Evolutionary conservation across 305 asterid genomes (phyloP), one percentile per base, ranked within the genome.

Genomic region (Fraxinus greggii): DNA sequence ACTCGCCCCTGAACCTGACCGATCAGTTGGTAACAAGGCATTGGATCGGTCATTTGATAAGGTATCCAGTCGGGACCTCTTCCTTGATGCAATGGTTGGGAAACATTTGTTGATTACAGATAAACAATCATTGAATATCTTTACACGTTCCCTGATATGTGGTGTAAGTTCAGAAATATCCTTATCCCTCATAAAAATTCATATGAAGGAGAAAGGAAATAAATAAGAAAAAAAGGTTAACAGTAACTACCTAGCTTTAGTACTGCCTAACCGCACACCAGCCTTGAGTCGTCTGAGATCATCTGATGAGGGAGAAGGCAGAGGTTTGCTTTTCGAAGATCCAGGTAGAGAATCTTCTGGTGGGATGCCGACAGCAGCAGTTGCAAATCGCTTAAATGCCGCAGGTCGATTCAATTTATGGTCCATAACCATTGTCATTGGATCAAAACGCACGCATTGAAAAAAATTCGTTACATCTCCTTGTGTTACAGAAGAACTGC

Each of bases 401-500:
- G 89, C 85, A 33, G 90, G 90, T 76, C 94, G 88, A 76, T 91
- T 92, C 83, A 94, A 90, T 89, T 92, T 92, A 88, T 94, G 97
- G 69, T 91, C 97, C 51, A 91, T 88, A 82, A 92, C 91, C 94
- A 92, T 89, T n/a, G 91, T 84, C 88, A 92, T 94, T 26, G 97
- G 98, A 90, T 95, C 99, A 82, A 95, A 85, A 79, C 95, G 97
- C 84, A 95, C 92, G 83, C 97, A 92, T 69, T 92, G 94, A 84
- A 94, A 90, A 85, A 92, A 95, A 89, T 90, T 89, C 77, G 86
- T 86, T 45, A 91, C 95, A 80, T 95, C 99, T 79, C 91, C 93
- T 79, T 89, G 97, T 74, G 94, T 86, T 73, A 89, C 93, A 72
- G 95, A 83, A 59, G 94, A 88, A 89, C 87, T 87, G 85, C 88